phyloP scores from a whole-genome alignment of 2,329 filamentous ascomycete genomes.

The Colletotrichum salicis region DNA sequence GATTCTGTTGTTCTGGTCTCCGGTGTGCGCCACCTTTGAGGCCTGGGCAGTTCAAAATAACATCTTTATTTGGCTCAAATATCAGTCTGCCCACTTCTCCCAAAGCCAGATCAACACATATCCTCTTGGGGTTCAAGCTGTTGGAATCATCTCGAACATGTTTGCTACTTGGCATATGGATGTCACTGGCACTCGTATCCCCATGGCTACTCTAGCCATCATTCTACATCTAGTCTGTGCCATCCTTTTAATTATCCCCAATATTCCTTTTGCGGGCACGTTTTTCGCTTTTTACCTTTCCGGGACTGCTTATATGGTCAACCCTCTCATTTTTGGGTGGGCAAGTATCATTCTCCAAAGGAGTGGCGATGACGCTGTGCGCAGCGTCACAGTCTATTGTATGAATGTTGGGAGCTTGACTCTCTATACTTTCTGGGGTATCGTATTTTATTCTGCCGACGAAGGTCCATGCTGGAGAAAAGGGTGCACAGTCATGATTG shows the following conservation, averaged over 20 bases:
- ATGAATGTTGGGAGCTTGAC: slow-evolving; percentile 51
- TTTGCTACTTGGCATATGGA: slow-evolving; percentile 50
- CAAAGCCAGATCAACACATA: slow-evolving; percentile 49
- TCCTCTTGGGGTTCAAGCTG: slow-evolving; percentile 49
- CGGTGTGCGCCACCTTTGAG: slow-evolving; percentile 49
- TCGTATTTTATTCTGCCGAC: slow-evolving; percentile 47
- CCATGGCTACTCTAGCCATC: slow-evolving; percentile 46
- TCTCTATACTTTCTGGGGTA: slow-evolving; percentile 52
- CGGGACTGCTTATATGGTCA: slow-evolving; percentile 51
- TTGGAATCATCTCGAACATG: slow-evolving; percentile 45
- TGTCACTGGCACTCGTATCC: slow-evolving; percentile 45
- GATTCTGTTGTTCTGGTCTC: slow-evolving; percentile 47
- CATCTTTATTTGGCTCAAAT: slow-evolving; percentile 45
- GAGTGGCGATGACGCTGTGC: slow-evolving; percentile 49
- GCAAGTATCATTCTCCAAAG: slow-evolving; percentile 50
- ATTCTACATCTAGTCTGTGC: slow-evolving; percentile 46
- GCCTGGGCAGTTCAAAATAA: slow-evolving; percentile 42
- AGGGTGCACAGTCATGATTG: slow-evolving; percentile 48
- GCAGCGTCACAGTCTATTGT: slow-evolving; percentile 49
- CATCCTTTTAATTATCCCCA: slow-evolving; percentile 45
- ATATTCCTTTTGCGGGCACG: slow-evolving; percentile 41
- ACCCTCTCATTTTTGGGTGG: slow-evolving; percentile 52
- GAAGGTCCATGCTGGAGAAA: slow-evolving; percentile 50
- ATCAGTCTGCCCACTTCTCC: slow-evolving; percentile 39
- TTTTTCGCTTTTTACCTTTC: slow-evolving; percentile 47